A percentile compares a stretch with the other conserved stretches of the same genome.
Evolutionary conservation across 2,329 filamentous ascomycete genomes (phyloP).

Genomic region (Fusarium kyushuense): DNA sequence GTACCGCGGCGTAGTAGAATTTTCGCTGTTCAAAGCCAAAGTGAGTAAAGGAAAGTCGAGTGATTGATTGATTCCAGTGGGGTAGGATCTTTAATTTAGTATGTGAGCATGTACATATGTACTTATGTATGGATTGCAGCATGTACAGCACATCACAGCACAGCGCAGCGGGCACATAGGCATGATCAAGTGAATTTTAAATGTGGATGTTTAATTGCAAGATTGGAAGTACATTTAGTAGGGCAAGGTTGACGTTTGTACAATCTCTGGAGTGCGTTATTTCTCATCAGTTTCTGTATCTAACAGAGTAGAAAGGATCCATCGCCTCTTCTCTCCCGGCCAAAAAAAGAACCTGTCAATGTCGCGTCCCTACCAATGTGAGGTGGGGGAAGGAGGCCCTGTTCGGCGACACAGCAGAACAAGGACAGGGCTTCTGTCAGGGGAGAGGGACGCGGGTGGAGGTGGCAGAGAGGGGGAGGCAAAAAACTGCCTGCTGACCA

Average conservation of each 20-base stretch:
- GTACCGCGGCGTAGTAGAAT: slow-evolving; percentile 45
- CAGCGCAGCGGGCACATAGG: slow-evolving; percentile 11
- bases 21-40: slow-evolving; percentile 22
- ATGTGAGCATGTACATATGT: not conserved
- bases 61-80: slow-evolving; percentile 28
- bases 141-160: slow-evolving; percentile 6
- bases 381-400: slow-evolving; percentile 31
- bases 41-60: slow-evolving; percentile 1
- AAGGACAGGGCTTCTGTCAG: slow-evolving; percentile 46
- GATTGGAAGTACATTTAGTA: not conserved
- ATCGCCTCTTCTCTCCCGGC: slow-evolving; percentile 6
- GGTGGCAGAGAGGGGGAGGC: slow-evolving; percentile 47
- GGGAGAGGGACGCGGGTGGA: slow-evolving; percentile 46
- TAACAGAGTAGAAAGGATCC: not conserved
- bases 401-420: slow-evolving; percentile 42
- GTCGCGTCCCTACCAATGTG: slow-evolving; percentile 12
- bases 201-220: slow-evolving; percentile 19
- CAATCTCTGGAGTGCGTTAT: not conserved
- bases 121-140: slow-evolving; percentile 8
- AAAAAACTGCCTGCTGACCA: slow-evolving; percentile 48
- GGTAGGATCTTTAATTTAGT: slow-evolving; percentile 22
- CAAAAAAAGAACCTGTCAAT: slow-evolving; percentile 30
- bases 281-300: slow-evolving; percentile 18
- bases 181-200: slow-evolving; percentile 27
- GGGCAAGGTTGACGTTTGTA: not conserved